Percentiles rank a stretch among this genome's conserved stretches.
These are phyloP conservation scores for Cladosporium sp. DNA, from an alignment of 2,329 filamentous ascomycete genomes.

Conservation along the genomic window DNA sequence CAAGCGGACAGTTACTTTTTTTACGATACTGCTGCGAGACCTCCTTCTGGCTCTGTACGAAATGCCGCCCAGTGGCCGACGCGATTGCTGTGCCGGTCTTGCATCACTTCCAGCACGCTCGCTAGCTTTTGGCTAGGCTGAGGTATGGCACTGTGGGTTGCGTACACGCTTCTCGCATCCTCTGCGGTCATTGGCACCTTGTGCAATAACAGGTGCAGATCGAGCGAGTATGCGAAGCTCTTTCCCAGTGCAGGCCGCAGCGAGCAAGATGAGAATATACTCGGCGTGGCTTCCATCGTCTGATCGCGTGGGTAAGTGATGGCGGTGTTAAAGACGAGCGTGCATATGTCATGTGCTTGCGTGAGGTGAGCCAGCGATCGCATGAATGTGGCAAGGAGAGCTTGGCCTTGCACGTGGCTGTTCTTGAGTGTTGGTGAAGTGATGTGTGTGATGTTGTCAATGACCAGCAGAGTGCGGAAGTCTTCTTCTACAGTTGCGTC, in stretches of 20 bases:
- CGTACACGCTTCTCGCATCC: slow-evolving; percentile 32
- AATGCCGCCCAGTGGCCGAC: slow-evolving; percentile 35
- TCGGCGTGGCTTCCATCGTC: slow-evolving; percentile 25
- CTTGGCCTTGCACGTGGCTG: slow-evolving; percentile 32
- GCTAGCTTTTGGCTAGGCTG: slow-evolving; percentile 20
- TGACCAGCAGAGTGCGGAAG: slow-evolving; percentile 17
- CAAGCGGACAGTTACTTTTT: slow-evolving; percentile 4
- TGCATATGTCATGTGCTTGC: slow-evolving; percentile 31
- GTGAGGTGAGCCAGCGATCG: slow-evolving; percentile 36
- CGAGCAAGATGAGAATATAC: slow-evolving; percentile 36
- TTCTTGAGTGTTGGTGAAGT: slow-evolving; percentile 24
- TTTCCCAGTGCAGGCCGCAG: slow-evolving; percentile 34
- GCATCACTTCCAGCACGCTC: slow-evolving; percentile 39
- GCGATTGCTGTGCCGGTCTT: slow-evolving; percentile 34
- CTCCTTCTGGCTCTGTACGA: slow-evolving; percentile 16
- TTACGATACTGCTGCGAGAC: slow-evolving; percentile 12
- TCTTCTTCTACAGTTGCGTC: not conserved
- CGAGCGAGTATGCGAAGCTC: slow-evolving; percentile 31
- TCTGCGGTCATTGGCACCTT: slow-evolving; percentile 28
- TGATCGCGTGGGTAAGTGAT: slow-evolving; percentile 11
- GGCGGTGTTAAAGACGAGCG: slow-evolving; percentile 34
- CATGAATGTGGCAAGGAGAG: slow-evolving; percentile 37
- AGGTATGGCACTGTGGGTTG: slow-evolving; percentile 6
- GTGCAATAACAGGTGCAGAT: slow-evolving; percentile 38
- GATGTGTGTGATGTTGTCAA: slow-evolving; percentile 25